phyloP scores from a whole-genome alignment of 2,329 filamentous ascomycete species.

The Fusarium algeriense region DNA sequence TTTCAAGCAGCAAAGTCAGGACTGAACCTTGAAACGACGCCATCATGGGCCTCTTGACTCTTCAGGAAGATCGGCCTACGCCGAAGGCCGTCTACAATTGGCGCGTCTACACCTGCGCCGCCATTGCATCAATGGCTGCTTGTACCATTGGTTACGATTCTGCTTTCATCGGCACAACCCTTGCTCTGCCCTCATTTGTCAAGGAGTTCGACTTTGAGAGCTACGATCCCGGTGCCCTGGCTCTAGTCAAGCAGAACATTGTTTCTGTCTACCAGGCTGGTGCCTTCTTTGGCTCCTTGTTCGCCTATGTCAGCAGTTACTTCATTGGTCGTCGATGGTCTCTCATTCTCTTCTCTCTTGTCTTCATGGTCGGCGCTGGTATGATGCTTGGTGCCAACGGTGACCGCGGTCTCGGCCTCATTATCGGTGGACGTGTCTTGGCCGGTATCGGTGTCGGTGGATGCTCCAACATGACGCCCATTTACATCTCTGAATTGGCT shows the following conservation, averaged over 20 bases:
- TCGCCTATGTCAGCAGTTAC: conserved; percentile 74
- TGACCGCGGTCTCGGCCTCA: conserved; percentile 71
- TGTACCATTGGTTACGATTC: conserved; percentile 74
- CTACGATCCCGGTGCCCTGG: conserved; percentile 61
- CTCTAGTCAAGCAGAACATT: conserved; percentile 78
- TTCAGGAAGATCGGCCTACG: conserved; percentile 69
- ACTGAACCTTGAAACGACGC: neutral
- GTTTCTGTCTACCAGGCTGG: conserved; percentile 86
- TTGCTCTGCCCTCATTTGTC: conserved; percentile 77
- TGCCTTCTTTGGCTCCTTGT: conserved; percentile 83
- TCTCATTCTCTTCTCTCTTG: conserved; percentile 68
- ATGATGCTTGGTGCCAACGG: conserved; percentile 77
- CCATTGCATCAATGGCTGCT: conserved; percentile 67
- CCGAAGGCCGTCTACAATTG: conserved; percentile 71
- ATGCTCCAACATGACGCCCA: conserved; percentile 72
- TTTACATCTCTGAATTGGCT: conserved; percentile 71
- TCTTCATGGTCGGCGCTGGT: conserved; percentile 79
- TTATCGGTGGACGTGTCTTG: conserved; percentile 72
- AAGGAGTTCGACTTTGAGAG: conserved; percentile 73
- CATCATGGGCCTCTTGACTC: conserved; percentile 61
- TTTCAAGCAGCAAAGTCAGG: neutral
- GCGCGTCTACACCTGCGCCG: conserved; percentile 68
- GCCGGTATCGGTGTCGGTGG: conserved; percentile 74
- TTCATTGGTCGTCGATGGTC: conserved; percentile 76
- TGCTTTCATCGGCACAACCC: conserved; percentile 83